Conservation (phyloP, 257 asterid species). For the Jacaranda copaia region DNA sequence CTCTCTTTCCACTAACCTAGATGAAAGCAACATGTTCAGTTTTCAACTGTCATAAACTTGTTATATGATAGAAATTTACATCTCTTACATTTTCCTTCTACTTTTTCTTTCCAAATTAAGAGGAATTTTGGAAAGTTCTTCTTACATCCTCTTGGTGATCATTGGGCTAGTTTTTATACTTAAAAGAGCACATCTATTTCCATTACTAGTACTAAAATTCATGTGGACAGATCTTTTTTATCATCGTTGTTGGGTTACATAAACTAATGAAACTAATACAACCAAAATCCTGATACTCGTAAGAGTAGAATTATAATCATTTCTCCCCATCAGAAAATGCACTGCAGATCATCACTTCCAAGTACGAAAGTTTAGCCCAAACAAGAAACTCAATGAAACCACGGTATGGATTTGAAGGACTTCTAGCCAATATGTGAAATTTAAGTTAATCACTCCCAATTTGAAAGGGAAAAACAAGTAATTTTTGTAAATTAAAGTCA, state of each 20-base stretch:
- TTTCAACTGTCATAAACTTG: constrained; percentile 33
- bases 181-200: constrained; percentile 3
- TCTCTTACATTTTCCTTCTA: constrained; percentile 12
- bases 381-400: neutral
- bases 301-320: neutral
- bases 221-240: neutral
- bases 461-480: neutral
- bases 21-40: constrained; percentile 38
- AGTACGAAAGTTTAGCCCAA: neutral
- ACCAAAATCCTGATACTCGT: neutral
- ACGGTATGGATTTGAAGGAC: neutral
- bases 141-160: constrained; percentile 23
- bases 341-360: constrained; percentile 8
- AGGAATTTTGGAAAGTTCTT: neutral
- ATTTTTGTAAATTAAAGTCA: constrained; percentile 5
- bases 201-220: neutral
- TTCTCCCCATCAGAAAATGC: constrained; percentile 5
- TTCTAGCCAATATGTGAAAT: constrained; percentile 2
- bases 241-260: constrained; percentile 10
- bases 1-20: constrained; percentile 81
- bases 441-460: neutral
- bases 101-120: constrained; percentile 26
- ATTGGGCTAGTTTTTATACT: neutral
- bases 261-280: neutral
- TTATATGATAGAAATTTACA: constrained; percentile 26